These are phyloP conservation scores for Ogataea pilisensis DNA, from an alignment of 805 yeast genomes.

Conservation along the genomic window DNA sequence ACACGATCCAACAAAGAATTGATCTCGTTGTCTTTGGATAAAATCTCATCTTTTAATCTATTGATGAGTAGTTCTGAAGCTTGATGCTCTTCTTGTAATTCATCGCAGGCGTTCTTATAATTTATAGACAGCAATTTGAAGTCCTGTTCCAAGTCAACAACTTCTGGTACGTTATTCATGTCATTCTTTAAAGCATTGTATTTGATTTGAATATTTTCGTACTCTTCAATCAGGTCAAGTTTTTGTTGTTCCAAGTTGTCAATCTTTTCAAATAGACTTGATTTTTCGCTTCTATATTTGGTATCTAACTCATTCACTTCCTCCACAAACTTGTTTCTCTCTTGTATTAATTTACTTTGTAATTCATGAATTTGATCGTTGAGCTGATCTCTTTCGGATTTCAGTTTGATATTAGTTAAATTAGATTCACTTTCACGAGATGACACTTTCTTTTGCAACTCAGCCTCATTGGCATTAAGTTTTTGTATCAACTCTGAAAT, in stretches of 20 bases:
- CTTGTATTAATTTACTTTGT: slow-evolving; percentile 10
- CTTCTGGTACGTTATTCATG: slow-evolving; percentile 10
- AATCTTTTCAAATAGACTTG: slow-evolving; percentile 30
- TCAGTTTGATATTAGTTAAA: not conserved
- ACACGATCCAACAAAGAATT: slow-evolving; percentile 27
- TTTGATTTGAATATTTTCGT: slow-evolving; percentile 29
- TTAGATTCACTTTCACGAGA: slow-evolving; percentile 1
- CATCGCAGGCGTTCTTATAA: slow-evolving; percentile 27
- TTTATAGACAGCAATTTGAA: slow-evolving; percentile 34
- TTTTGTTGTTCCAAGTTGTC: slow-evolving; percentile 35
- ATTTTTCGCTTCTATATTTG: slow-evolving; percentile 27
- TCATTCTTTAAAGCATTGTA: slow-evolving; percentile 9
- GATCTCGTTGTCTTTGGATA: slow-evolving; percentile 36
- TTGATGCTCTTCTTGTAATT: slow-evolving; percentile 20
- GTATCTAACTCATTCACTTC: slow-evolving; percentile 11
- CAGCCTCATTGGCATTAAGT: too few relatives aligned
- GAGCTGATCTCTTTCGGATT: not conserved
- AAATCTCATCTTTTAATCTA: slow-evolving; percentile 16
- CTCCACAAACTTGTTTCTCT: slow-evolving; percentile 14
- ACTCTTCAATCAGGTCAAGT: slow-evolving; percentile 32
- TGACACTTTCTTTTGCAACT: too few relatives aligned
- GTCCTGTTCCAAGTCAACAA: slow-evolving; percentile 34
- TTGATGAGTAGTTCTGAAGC: slow-evolving; percentile 7
- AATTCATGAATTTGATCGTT: slow-evolving; percentile 11
- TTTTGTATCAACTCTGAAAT: not conserved